Conservation (phyloP, 305 asterid species). For the Fraxinus nigra region DNA sequence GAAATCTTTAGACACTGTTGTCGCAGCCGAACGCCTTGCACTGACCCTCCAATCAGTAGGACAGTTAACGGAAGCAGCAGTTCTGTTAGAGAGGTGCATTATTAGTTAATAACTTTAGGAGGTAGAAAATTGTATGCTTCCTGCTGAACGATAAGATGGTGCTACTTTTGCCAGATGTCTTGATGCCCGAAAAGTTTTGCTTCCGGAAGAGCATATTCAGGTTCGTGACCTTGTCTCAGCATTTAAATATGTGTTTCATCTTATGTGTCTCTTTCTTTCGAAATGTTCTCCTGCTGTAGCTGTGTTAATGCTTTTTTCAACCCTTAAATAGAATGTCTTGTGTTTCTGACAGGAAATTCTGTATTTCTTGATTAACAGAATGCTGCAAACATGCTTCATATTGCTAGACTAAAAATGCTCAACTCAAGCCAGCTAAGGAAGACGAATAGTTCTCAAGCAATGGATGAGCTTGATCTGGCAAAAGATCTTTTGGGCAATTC, state of each 20-base stretch:
- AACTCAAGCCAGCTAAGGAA: constrained; percentile 47
- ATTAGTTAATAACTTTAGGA: constrained; percentile 18
- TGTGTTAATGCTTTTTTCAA: neutral
- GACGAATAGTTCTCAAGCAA: constrained; percentile 46
- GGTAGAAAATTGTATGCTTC: constrained; percentile 21
- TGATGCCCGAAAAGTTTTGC: constrained; percentile 58
- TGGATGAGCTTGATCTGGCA: constrained; percentile 60
- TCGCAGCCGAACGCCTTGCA: constrained; percentile 90
- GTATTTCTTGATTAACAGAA: constrained; percentile 43
- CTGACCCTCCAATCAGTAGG: constrained; percentile 64
- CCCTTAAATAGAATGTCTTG: neutral
- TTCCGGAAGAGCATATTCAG: constrained; percentile 78
- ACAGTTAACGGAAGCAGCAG: constrained; percentile 70
- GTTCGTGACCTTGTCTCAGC: constrained; percentile 25
- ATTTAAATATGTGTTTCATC: constrained; percentile 7
- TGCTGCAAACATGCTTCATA: constrained; percentile 71
- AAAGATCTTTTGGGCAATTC: constrained; percentile 56
- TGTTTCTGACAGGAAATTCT: constrained; percentile 12
- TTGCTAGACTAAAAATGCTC: constrained; percentile 71
- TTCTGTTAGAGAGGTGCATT: constrained; percentile 67
- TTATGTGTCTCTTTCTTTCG: constrained; percentile 5
- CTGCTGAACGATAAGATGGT: constrained; percentile 26
- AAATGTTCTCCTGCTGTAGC: neutral
- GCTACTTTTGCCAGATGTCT: constrained; percentile 63
- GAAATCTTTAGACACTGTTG: constrained; percentile 71